Base-by-base conservation (phyloP, 495 filamentous ascomycete genomes). In the Annulohypoxylon maeteangense region DNA sequence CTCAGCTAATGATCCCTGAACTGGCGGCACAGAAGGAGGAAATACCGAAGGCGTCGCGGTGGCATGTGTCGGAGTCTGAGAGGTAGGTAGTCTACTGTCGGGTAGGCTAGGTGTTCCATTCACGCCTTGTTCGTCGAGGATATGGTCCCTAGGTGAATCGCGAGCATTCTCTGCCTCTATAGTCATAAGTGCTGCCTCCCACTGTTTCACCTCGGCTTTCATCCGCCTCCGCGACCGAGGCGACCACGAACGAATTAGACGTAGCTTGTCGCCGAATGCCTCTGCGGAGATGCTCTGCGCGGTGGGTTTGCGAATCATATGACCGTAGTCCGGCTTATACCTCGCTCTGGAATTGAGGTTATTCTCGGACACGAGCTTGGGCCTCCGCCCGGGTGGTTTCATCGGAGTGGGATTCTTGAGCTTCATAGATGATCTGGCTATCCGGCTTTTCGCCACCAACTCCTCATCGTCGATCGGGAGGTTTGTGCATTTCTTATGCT, bases 131-230 rank as follows among this genome's bases (percentile, higher is more conserved):
- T 12, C 25, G 4, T 60, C 44, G 18, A 53, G 12, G 0, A 20
- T 12, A 20, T 44, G 36, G 34, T 47, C 45, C 4, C 20, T 23
- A 22, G 36, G 20, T 11, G 44, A 18, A 25, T 20, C 4, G 18
- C 32, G 40, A 14, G 48, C 42, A 8, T 38, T 38, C 25, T 75
- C 75, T 10, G 69, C 75, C 32, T 77, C 72, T 18, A 73, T 45
- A 7, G 75, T 77, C 59, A 61, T 60, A 11, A 77, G 57, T 1
- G 69, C 75, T 25, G 68, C 69, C 22, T 77, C 63, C 75, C 75
- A 77, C 50, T 75, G 72, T 32, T 66, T 64, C 10, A 58, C 61
- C 23, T 77, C 63, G n/a, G 75, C 72, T 14, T 67, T 48, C 55
- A 77, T 68, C 5, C 40, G 60, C 18, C 69, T 69, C 47, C 72